Evolutionary conservation across 805 yeast species (phyloP).

Genomic region (Ogataea siamensis): DNA sequence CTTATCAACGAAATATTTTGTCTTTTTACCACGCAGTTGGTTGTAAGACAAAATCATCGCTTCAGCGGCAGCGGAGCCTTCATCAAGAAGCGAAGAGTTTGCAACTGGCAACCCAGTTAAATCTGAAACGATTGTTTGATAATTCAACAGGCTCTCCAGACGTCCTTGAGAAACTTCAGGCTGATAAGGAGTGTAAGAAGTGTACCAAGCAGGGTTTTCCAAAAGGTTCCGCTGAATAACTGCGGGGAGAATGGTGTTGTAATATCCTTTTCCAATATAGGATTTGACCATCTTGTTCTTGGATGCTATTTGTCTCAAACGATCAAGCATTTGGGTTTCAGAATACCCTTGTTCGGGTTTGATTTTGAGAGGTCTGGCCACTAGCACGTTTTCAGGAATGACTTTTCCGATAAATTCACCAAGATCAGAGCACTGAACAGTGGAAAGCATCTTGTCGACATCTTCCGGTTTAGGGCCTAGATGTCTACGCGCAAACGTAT

Average conservation of each 20-base stretch:
- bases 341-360: slow-evolving; percentile 72
- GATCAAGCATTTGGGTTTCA: slow-evolving; percentile 75
- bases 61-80: slow-evolving; percentile 97
- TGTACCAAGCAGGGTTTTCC: slow-evolving; percentile 98
- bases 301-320: slow-evolving; percentile 64
- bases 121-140: slow-evolving; percentile 87
- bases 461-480: slow-evolving; percentile 74
- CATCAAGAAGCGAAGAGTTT: slow-evolving; percentile 92
- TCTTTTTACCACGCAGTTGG: slow-evolving; percentile 62
- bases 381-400: slow-evolving; percentile 73
- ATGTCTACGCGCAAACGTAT: slow-evolving; percentile 88
- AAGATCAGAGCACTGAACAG: slow-evolving; percentile 64
- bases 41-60: slow-evolving; percentile 86
- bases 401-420: slow-evolving; percentile 69
- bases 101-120: slow-evolving; percentile 94
- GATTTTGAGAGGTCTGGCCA: slow-evolving; percentile 63
- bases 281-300: slow-evolving; percentile 73
- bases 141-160: slow-evolving; percentile 83
- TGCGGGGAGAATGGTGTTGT: slow-evolving; percentile 85
- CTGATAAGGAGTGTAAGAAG: slow-evolving; percentile 97
- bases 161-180: slow-evolving; percentile 98
- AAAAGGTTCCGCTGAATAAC: slow-evolving; percentile 89
- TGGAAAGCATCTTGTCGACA: slow-evolving; percentile 61
- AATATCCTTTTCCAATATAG: slow-evolving; percentile 92
- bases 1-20: slow-evolving; percentile 67